These are phyloP conservation scores for Takakia lepidozioides DNA, from an alignment of 225 moss, liverwort and hornwort species.

Conservation along the genomic window DNA sequence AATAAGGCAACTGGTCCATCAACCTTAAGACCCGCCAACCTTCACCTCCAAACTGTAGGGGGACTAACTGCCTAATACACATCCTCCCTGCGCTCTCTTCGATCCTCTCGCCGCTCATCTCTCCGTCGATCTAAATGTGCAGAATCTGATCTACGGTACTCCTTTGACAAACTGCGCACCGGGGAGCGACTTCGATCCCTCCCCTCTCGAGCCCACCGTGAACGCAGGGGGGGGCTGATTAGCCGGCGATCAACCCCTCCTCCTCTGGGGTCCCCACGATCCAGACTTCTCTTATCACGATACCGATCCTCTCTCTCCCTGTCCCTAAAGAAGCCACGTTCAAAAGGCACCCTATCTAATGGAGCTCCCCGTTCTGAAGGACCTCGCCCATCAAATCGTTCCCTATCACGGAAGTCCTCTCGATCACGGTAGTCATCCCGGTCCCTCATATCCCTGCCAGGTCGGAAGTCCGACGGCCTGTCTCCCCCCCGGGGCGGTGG, in stretches of 20 bases:
- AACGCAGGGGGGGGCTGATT: slow-evolving; percentile 52
- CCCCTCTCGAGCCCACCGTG: slow-evolving; percentile 79
- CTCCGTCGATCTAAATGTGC: slow-evolving; percentile 52
- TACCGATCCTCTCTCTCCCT: slow-evolving; percentile 79
- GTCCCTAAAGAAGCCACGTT: slow-evolving; percentile 44
- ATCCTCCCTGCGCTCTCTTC: slow-evolving; percentile 86
- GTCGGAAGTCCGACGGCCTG: slow-evolving; percentile 76
- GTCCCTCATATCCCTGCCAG: slow-evolving; percentile 74
- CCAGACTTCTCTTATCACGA: slow-evolving; percentile 74
- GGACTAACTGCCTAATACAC: slow-evolving; percentile 35
- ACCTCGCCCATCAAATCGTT: slow-evolving; percentile 71
- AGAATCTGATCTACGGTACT: slow-evolving; percentile 29
- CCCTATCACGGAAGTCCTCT: slow-evolving; percentile 80
- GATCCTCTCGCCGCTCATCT: slow-evolving; percentile 79
- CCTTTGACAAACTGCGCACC: slow-evolving; percentile 56
- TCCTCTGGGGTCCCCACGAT: slow-evolving; percentile 66
- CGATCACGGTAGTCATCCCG: slow-evolving; percentile 75
- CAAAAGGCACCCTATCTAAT: slow-evolving; percentile 46
- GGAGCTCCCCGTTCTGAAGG: slow-evolving; percentile 61
- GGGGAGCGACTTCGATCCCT: slow-evolving; percentile 83
- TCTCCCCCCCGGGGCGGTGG: slow-evolving; percentile 61
- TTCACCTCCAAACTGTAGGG: neutral
- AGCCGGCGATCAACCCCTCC: slow-evolving; percentile 34
- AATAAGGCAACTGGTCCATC: neutral
- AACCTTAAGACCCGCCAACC: neutral